Evolutionary conservation across 257 asterid genomes (phyloP).

Genomic region (Lavandula angustifolia): DNA sequence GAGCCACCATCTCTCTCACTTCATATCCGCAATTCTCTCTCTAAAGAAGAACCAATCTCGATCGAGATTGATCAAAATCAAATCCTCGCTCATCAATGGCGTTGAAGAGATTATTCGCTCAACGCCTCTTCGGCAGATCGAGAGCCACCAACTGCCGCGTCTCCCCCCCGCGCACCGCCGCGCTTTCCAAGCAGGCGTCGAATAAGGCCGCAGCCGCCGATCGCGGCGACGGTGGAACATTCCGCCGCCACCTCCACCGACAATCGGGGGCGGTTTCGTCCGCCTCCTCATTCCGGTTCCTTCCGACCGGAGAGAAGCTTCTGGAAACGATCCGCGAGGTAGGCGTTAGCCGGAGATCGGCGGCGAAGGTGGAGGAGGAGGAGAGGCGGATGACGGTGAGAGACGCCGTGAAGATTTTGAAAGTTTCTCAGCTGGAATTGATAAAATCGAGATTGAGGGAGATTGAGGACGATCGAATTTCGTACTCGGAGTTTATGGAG

Average conservation of each 20-base stretch:
- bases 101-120: constrained; percentile 52
- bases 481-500: constrained; percentile 50
- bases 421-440: constrained; percentile 63
- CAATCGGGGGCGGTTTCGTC: constrained; percentile 32
- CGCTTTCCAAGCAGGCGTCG: constrained; percentile 40
- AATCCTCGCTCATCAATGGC: constrained; percentile 51
- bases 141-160: constrained; percentile 57
- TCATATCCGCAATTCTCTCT: not conserved
- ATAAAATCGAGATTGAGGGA: constrained; percentile 59
- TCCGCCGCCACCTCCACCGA: constrained; percentile 64
- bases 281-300: constrained; percentile 42
- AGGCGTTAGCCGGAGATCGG: constrained; percentile 53
- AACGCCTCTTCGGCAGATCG: constrained; percentile 53
- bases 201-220: constrained; percentile 38
- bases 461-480: constrained; percentile 45
- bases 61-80: not conserved
- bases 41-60: not conserved
- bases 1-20: not conserved
- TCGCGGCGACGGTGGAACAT: constrained; percentile 62
- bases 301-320: constrained; percentile 63
- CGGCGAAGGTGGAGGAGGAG: constrained; percentile 25
- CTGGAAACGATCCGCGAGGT: constrained; percentile 64
- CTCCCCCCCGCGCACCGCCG: constrained; percentile 53
- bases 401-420: constrained; percentile 68
- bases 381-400: constrained; percentile 46